Evolutionary conservation across 805 yeast species (phyloP), one percentile per base, ranked within the genome.

Genomic region (Candida multigemmis): DNA sequence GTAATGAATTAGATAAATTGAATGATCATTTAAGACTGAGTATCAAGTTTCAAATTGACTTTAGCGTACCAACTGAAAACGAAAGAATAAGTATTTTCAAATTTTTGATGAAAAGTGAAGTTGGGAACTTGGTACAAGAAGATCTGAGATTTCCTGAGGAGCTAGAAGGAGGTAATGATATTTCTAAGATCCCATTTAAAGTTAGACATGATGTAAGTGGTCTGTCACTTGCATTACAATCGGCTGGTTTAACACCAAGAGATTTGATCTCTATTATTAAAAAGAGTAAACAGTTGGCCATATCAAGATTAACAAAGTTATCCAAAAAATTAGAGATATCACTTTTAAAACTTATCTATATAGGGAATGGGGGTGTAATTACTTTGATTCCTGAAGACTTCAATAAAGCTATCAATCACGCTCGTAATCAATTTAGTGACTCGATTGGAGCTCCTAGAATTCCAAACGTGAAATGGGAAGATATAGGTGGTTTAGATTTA

Each of bases 361-460:
- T 63, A n/a, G 62, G 73, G 3, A 60, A 68, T 36, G 76, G 78
- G 3, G 85, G 89, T 2, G 30, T 48, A 6, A 44, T 79, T 7
- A 60, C 58, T 16, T 41, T 77, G 22, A 60, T 57, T 0, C 77
- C 84, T 0, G 64, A 50, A 4, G 87, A 81, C 44, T 74, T 82
- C 44, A 78, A 71, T 27, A 56, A 48, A 15, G 78, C 95, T 0
- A 83, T 86, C 27, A 72, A 76, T 30, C 77, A 70, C 31, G 96
- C 96, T 0, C 65, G 97, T 44, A 76, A 73, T 42, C 86, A 83
- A 47, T 87, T 80, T 51, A 80, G 94, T 41, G 96, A 85, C 37
- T 81, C 96, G 0, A 87, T 91, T 32, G 97, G 97, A 6, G 97
- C 97, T 0, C 98, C 98, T 10, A 65, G 85, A 36, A 89, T 91